These are phyloP conservation scores for Coprinopsis strossmayeri DNA, from an alignment of 768 basidiomycete genomes.

Conservation along the genomic window DNA sequence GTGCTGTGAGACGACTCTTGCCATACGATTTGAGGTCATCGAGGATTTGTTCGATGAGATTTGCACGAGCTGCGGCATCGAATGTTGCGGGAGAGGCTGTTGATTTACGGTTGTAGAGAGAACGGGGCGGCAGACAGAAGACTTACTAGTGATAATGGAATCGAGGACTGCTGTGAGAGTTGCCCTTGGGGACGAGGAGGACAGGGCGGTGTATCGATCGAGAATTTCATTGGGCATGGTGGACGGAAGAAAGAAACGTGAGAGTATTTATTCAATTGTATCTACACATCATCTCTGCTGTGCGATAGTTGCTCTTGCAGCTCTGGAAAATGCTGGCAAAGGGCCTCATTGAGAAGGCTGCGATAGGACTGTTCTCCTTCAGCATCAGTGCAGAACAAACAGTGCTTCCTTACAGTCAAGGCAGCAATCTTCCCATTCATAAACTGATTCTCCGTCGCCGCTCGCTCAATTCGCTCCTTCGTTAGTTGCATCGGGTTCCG, in stretches of 20 bases:
- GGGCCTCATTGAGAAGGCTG: conserved; percentile 58
- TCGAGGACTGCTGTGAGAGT: conserved; percentile 43
- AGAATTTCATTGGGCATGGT: conserved; percentile 40
- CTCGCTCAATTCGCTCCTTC: conserved; percentile 71
- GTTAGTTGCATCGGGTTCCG: conserved; percentile 81
- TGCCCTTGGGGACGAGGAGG: conserved; percentile 36
- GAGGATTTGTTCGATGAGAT: conserved; percentile 53
- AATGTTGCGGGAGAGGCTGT: conserved; percentile 44
- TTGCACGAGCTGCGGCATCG: conserved; percentile 38
- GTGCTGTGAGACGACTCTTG: conserved; percentile 42
- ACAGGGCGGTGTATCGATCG: conserved; percentile 40
- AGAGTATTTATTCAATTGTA: too few species aligned
- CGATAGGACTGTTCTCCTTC: conserved; percentile 58
- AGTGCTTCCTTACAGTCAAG: conserved; percentile 63
- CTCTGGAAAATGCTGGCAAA: too few species aligned
- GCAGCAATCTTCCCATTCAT: conserved; percentile 87
- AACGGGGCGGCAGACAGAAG: conserved; percentile 5
- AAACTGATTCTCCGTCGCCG: conserved; percentile 86
- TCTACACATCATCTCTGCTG: too few species aligned
- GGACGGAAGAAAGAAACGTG: background rate
- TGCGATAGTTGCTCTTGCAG: too few species aligned
- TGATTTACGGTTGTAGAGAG: background rate
- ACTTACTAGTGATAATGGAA: conserved; percentile 44
- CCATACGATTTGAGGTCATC: conserved; percentile 47
- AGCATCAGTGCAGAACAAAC: conserved; percentile 12